These are phyloP conservation scores for Colletotrichum cordylinicola DNA, from an alignment of 2,329 filamentous ascomycete species.

Conservation along the genomic window DNA sequence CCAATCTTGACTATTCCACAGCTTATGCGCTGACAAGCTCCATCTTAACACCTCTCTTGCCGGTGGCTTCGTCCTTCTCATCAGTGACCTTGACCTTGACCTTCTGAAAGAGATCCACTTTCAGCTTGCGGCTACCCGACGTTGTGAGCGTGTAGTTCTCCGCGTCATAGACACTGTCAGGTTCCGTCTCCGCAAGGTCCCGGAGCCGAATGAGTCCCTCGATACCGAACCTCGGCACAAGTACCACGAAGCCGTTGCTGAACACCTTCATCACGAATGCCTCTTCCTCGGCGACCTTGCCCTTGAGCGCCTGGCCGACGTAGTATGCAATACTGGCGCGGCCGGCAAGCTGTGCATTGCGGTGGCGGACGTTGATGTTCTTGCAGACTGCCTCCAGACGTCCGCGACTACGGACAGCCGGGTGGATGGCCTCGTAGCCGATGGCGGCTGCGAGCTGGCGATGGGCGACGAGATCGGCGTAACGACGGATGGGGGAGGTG, in stretches of 20 bases:
- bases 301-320: conserved; percentile 93
- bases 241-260: conserved; percentile 95
- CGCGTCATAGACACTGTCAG: conserved; percentile 82
- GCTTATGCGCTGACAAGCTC: conserved; percentile 57
- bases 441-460: conserved; percentile 95
- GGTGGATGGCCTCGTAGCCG: conserved; percentile 86
- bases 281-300: conserved; percentile 77
- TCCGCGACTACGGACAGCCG: conserved; percentile 79
- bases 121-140: conserved; percentile 58
- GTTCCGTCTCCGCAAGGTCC: conserved; percentile 80
- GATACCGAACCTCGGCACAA: conserved; percentile 94
- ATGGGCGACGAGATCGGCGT: conserved; percentile 95
- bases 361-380: conserved; percentile 97
- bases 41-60: conserved; percentile 89
- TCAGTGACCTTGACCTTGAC: conserved; percentile 89
- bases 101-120: conserved; percentile 89
- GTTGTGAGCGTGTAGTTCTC: conserved; percentile 81
- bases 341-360: conserved; percentile 95
- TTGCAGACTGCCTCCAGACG: conserved; percentile 94
- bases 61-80: conserved; percentile 92
- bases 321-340: conserved; percentile 97
- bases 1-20: neutral
- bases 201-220: conserved; percentile 88
- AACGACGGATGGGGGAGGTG: conserved; percentile 94
- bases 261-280: conserved; percentile 98